Percentiles rank a stretch among this genome's conserved stretches.
Conservation (phyloP, 2,329 filamentous ascomycete species). For the Sclerotinia spermophila region DNA sequence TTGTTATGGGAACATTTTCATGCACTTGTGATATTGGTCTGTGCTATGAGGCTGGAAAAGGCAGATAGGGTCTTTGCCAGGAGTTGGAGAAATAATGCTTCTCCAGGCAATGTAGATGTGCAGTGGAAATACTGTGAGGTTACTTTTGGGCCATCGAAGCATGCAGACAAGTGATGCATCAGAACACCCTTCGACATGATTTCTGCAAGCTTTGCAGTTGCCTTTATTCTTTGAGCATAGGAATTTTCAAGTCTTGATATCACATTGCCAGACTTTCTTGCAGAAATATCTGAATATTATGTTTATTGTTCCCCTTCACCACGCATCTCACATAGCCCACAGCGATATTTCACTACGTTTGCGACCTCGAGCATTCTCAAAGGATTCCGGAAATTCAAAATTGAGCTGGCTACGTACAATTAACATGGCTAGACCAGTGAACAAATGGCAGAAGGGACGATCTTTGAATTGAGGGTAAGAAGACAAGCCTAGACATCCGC, state of each 20-base stretch:
- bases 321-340: not conserved
- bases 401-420: not conserved
- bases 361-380: not conserved
- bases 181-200: not conserved
- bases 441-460: not conserved
- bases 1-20: constrained; percentile 10
- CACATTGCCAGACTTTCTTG: not conserved
- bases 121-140: constrained; percentile 1
- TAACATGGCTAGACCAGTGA: not conserved
- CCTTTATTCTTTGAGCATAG: constrained; percentile 5
- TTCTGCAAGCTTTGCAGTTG: constrained; percentile 8
- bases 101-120: not conserved
- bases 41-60: constrained; percentile 13
- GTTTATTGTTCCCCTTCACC: not conserved
- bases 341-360: not conserved
- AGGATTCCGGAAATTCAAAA: not conserved
- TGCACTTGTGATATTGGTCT: constrained; percentile 17
- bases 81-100: not conserved
- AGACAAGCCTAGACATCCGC: too few species aligned
- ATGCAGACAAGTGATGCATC: constrained; percentile 15
- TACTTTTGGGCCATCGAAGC: not conserved
- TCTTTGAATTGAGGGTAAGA: not conserved
- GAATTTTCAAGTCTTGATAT: constrained; percentile 12
- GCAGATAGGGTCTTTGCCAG: not conserved
- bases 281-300: not conserved